These are phyloP conservation scores for Euptelea pleiosperma DNA, from an alignment of 164 flowering plant species.

Conservation along the genomic window DNA sequence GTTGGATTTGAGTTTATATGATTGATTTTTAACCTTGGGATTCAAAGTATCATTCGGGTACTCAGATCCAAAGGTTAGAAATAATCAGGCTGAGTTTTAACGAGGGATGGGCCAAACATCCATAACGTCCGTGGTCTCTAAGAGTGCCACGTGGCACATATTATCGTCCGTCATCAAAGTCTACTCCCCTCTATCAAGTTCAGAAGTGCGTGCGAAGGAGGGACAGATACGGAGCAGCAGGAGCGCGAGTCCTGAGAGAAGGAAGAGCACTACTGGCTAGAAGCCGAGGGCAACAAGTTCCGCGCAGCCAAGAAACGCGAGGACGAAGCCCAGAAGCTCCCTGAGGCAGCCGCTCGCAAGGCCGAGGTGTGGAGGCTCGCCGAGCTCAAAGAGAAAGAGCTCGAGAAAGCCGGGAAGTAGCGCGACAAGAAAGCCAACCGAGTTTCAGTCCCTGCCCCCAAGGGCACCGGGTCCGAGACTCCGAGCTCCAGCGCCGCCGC, in stretches of 20 bases:
- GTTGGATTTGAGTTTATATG: no score
- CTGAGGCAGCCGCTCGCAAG: constrained; percentile 66
- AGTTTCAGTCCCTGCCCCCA: constrained; percentile 78
- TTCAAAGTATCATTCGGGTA: no score
- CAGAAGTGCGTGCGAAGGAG: no score
- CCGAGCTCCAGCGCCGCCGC: constrained; percentile 53
- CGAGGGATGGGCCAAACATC: no score
- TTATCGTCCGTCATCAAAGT: no score
- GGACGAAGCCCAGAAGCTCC: no score
- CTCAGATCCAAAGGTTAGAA: no score
- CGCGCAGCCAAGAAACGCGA: constrained; percentile 82
- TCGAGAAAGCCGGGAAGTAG: constrained; percentile 62
- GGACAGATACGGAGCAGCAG: constrained; percentile 70
- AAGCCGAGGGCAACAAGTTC: constrained; percentile 80
- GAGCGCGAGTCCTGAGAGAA: constrained; percentile 59
- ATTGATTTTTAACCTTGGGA: no score
- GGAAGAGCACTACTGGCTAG: constrained; percentile 90
- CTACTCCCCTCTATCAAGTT: no score
- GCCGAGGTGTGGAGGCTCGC: constrained; percentile 81
- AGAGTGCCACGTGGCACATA: no score
- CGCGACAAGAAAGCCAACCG: constrained; percentile 88
- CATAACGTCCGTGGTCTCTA: no score
- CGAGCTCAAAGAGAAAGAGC: constrained; percentile 78
- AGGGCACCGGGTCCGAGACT: constrained; percentile 89
- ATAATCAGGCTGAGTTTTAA: no score